phyloP scores from a whole-genome alignment of 306 rosid species.

The Cicer judaicum region DNA sequence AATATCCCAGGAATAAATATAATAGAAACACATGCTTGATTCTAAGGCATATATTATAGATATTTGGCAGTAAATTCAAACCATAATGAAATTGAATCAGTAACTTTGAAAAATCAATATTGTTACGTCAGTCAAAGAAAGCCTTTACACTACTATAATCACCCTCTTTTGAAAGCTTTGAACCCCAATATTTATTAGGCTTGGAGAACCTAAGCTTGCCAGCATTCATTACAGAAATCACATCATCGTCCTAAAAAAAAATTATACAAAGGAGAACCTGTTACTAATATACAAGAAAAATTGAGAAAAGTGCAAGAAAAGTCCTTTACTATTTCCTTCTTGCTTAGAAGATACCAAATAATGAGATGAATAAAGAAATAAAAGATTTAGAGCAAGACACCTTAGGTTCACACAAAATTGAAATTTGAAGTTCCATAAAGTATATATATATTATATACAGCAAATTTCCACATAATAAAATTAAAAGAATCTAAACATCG shows the following conservation, averaged over 20 bases:
- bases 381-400: too few relatives aligned
- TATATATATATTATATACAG: too few relatives aligned
- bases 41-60: conserved; percentile 22
- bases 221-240: conserved; percentile 74
- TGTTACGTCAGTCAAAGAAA: conserved; percentile 14
- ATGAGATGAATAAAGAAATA: too few relatives aligned
- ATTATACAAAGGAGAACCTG: conserved; percentile 5
- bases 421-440: too few relatives aligned
- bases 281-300: conserved; percentile 21
- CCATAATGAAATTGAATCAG: conserved; percentile 5
- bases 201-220: conserved; percentile 78
- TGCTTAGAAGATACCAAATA: too few relatives aligned
- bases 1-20: not conserved
- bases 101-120: conserved; percentile 27
- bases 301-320: not conserved
- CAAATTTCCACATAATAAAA: too few relatives aligned
- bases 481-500: too few relatives aligned
- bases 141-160: conserved; percentile 40
- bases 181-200: conserved; percentile 93
- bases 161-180: conserved; percentile 93
- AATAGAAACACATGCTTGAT: conserved; percentile 17
- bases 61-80: conserved; percentile 12
- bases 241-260: conserved; percentile 68
- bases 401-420: too few relatives aligned
- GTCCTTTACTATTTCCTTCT: too few relatives aligned